These are phyloP conservation scores for Vickermania spadyakhi DNA, from an alignment of 208 protist genomes.

Conservation along the genomic window DNA sequence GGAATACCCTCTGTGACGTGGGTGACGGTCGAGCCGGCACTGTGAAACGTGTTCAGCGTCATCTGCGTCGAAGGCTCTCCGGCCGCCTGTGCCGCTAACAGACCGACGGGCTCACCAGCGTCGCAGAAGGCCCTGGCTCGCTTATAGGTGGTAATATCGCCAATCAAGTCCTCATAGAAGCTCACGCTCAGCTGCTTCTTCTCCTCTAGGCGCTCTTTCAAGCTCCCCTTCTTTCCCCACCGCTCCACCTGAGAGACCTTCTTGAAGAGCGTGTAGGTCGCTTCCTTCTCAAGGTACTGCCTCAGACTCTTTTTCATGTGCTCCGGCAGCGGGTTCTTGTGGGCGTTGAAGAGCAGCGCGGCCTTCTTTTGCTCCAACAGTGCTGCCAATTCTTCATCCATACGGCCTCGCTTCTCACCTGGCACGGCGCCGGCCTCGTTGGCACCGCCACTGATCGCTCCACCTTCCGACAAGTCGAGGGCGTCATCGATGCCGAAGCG, in stretches of 20 bases:
- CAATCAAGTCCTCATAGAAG: conserved; percentile 47
- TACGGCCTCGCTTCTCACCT: conserved; percentile 11
- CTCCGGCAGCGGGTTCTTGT: conserved; percentile 41
- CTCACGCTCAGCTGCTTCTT: conserved; percentile 41
- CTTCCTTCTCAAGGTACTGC: conserved; percentile 45
- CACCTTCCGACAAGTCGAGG: not conserved
- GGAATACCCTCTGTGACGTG: conserved; percentile 99
- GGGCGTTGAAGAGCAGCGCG: conserved; percentile 4
- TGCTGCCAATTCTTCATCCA: conserved; percentile 19
- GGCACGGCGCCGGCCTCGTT: conserved; percentile 8
- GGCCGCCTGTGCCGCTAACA: conserved; percentile 97
- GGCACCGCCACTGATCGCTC: conserved; percentile 12
- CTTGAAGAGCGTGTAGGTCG: conserved; percentile 58
- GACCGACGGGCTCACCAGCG: conserved; percentile 94
- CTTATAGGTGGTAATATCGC: conserved; percentile 43
- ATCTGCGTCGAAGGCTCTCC: conserved; percentile 99
- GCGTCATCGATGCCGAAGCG: conserved; percentile 50
- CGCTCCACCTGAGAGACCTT: conserved; percentile 70
- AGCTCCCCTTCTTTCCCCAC: conserved; percentile 35
- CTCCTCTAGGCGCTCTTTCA: conserved; percentile 47
- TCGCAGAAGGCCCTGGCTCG: conserved; percentile 72
- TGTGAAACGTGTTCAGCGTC: conserved; percentile 99
- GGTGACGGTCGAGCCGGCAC: conserved; percentile 97
- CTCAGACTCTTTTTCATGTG: conserved; percentile 27
- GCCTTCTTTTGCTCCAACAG: conserved; percentile 19